These are phyloP conservation scores for Phytophthora cryptogea DNA, from an alignment of 352 stramenopile genomes.

Conservation along the genomic window DNA sequence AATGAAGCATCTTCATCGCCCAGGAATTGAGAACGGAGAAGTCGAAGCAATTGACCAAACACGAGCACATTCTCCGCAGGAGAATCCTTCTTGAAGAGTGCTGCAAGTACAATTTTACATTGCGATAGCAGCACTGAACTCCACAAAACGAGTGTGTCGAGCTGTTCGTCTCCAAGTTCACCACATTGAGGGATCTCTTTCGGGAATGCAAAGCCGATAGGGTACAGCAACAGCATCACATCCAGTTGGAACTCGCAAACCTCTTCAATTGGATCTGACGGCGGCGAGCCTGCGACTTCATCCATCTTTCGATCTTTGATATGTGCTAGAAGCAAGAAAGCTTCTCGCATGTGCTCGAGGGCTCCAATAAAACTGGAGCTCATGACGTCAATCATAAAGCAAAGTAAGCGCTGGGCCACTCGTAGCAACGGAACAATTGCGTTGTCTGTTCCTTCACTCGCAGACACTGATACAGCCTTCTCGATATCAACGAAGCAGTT, in stretches of 20 bases:
- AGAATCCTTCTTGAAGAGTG: conserved; percentile 1
- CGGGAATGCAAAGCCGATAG: conserved; percentile 36
- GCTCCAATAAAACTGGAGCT: conserved; percentile 58
- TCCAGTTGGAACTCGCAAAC: conserved; percentile 19
- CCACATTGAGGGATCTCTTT: conserved; percentile 40
- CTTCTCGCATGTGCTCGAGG: conserved; percentile 48
- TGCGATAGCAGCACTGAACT: conserved; percentile 49
- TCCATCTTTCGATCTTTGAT: neutral
- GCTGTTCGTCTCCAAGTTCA: conserved; percentile 51
- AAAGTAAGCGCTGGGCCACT: conserved; percentile 41
- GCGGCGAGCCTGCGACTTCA: neutral
- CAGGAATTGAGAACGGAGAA: conserved; percentile 25
- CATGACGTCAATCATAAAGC: conserved; percentile 57
- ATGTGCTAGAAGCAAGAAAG: conserved; percentile 18
- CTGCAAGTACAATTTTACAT: conserved; percentile 34
- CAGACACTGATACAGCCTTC: conserved; percentile 8
- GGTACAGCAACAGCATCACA: conserved; percentile 44
- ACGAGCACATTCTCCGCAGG: neutral
- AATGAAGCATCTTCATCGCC: conserved; percentile 8
- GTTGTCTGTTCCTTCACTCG: neutral
- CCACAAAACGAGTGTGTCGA: conserved; percentile 50
- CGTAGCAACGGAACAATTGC: conserved; percentile 7
- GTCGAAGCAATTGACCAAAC: conserved; percentile 13
- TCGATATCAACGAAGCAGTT: conserved; percentile 37
- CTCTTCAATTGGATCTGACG: neutral